A percentile compares a stretch with the other conserved stretches of the same genome.
Evolutionary conservation across 2,329 filamentous ascomycete species (phyloP).

Genomic region (Grosmannia huntii): DNA sequence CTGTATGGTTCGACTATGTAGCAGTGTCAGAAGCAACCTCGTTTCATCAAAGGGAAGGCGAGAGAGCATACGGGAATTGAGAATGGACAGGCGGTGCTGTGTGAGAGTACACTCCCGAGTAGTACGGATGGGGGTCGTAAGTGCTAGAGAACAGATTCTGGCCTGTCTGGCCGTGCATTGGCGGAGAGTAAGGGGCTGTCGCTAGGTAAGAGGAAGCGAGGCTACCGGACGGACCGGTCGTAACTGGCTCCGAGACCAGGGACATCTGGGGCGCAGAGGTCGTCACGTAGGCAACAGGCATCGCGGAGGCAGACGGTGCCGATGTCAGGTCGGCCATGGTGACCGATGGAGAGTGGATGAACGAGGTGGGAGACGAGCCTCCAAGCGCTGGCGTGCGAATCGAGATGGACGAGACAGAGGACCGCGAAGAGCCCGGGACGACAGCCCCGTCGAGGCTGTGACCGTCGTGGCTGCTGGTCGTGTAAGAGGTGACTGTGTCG

Average conservation of each 20-base stretch:
- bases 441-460: neutral
- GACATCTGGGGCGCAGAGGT: constrained; percentile 35
- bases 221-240: constrained; percentile 27
- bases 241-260: constrained; percentile 35
- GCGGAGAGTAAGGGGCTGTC: constrained; percentile 7
- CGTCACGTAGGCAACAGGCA: constrained; percentile 37
- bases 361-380: constrained; percentile 4
- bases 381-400: neutral
- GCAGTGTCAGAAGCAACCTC: neutral
- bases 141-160: constrained; percentile 19
- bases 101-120: constrained; percentile 11
- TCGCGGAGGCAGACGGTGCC: constrained; percentile 21
- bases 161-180: constrained; percentile 15
- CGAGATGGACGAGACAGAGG: neutral
- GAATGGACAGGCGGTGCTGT: constrained; percentile 16
- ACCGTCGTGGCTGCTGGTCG: neutral
- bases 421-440: neutral
- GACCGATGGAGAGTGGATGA: constrained; percentile 13
- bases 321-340: constrained; percentile 29
- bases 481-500: neutral
- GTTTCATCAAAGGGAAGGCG: neutral
- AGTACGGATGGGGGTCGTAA: constrained; percentile 22
- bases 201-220: constrained; percentile 21
- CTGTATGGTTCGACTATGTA: neutral
- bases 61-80: constrained; percentile 19